Evolutionary conservation across 208 protist species (phyloP).

Genomic region (Tritrichomonas foetus): DNA sequence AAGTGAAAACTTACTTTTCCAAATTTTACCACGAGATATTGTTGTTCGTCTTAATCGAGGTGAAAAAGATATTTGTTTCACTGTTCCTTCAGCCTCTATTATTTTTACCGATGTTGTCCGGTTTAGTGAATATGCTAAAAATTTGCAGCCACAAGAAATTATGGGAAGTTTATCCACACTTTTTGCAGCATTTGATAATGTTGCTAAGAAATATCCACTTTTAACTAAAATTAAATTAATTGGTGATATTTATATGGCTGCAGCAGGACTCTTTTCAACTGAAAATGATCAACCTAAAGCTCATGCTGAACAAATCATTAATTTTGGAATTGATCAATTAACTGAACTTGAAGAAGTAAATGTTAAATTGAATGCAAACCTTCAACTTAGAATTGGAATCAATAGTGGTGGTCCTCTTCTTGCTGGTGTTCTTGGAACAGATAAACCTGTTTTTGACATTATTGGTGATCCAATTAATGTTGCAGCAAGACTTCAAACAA

Average conservation of each 20-base stretch:
- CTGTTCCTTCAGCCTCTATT: not conserved
- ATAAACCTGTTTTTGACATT: not conserved
- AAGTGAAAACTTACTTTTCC: not conserved
- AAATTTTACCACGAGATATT: slow-evolving; percentile 1
- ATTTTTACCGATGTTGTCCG: not conserved
- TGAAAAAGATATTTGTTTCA: slow-evolving; percentile 37
- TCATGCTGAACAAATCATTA: not conserved
- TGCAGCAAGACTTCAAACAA: not conserved
- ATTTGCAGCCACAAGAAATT: not conserved
- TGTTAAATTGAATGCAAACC: not conserved
- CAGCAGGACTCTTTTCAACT: not conserved
- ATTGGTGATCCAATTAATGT: slow-evolving; percentile 20
- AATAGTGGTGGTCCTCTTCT: not conserved
- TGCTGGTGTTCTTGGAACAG: not conserved
- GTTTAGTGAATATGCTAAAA: not conserved
- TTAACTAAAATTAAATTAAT: slow-evolving; percentile 24
- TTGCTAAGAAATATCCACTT: not conserved
- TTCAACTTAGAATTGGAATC: not conserved
- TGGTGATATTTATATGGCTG: slow-evolving; percentile 18
- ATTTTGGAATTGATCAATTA: not conserved
- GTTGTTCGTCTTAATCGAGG: not conserved
- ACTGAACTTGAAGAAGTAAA: not conserved
- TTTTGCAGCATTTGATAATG: not conserved
- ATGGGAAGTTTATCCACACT: not conserved
- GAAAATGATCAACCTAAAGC: not conserved